A percentile compares a stretch with the other conserved stretches of the same genome.
Conservation (phyloP, 2,329 filamentous ascomycete genomes). For the Mollisia scopiformis region DNA sequence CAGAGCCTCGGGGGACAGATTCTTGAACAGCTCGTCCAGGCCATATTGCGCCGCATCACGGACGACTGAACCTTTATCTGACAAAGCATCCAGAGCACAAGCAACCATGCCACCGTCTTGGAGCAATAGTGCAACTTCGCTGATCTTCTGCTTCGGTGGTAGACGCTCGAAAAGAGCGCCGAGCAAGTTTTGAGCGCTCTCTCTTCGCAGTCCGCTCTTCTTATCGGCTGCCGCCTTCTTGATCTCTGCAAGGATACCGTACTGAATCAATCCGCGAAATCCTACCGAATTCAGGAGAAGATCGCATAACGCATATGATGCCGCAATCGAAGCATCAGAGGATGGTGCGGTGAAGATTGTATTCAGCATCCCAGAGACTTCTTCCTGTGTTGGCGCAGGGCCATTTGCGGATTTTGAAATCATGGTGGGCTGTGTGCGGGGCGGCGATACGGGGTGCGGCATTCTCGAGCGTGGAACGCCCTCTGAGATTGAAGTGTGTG, state of each 20-base stretch:
- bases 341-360: conserved; percentile 64
- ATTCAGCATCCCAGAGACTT: conserved; percentile 65
- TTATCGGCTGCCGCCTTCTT: conserved; percentile 87
- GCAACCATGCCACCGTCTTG: conserved; percentile 76
- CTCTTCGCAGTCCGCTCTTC: conserved; percentile 83
- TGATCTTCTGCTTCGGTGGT: conserved; percentile 73
- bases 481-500: conserved; percentile 21
- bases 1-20: conserved; percentile 80
- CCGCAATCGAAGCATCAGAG: conserved; percentile 60
- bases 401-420: conserved; percentile 48
- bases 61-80: conserved; percentile 88
- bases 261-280: conserved; percentile 61
- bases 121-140: conserved; percentile 81
- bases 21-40: conserved; percentile 82
- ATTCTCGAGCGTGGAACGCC: conserved; percentile 41
- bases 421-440: conserved; percentile 46
- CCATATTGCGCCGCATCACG: conserved; percentile 93
- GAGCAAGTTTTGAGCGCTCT: conserved; percentile 92
- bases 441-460: conserved; percentile 48
- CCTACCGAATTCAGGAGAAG: conserved; percentile 67
- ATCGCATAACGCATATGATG: conserved; percentile 66
- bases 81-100: conserved; percentile 78
- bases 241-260: conserved; percentile 64
- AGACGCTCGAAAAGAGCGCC: conserved; percentile 93
- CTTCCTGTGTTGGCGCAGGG: conserved; percentile 60